These are phyloP conservation scores for Arthrinium puccinioides DNA, from an alignment of 2,329 filamentous ascomycete species.

Conservation along the genomic window DNA sequence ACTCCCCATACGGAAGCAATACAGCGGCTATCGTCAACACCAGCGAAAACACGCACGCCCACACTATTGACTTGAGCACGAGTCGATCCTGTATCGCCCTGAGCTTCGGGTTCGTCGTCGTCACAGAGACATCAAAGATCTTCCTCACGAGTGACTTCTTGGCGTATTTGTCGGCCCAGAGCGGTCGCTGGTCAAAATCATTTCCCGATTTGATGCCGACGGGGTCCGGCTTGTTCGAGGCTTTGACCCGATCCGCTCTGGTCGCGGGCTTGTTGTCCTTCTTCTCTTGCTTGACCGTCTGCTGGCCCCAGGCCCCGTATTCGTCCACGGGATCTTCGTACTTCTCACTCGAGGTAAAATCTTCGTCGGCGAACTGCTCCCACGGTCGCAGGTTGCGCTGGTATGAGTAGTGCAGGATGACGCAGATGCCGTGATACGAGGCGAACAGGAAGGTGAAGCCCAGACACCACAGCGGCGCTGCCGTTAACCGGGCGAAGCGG, in stretches of 20 bases:
- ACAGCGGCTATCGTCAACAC: slow-evolving; percentile 20
- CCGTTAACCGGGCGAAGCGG: slow-evolving; percentile 19
- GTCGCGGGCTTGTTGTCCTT: too few relatives aligned
- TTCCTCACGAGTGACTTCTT: slow-evolving; percentile 16
- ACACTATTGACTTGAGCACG: slow-evolving; percentile 24
- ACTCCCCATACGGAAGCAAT: too few relatives aligned
- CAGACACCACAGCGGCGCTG: slow-evolving; percentile 26
- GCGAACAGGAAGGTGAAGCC: slow-evolving; percentile 26
- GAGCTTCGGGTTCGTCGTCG: slow-evolving; percentile 23
- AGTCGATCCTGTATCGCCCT: slow-evolving; percentile 25
- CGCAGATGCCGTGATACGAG: slow-evolving; percentile 27
- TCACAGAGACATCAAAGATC: slow-evolving; percentile 21
- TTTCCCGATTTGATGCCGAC: too few relatives aligned
- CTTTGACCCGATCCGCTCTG: too few relatives aligned
- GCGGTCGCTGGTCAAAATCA: too few relatives aligned
- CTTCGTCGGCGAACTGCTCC: slow-evolving; percentile 22
- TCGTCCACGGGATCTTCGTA: too few relatives aligned
- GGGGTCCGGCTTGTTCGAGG: slow-evolving; percentile 18
- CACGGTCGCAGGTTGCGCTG: slow-evolving; percentile 29
- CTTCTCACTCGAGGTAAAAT: slow-evolving; percentile 6
- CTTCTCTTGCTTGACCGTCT: too few relatives aligned
- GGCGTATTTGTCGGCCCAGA: slow-evolving; percentile 21
- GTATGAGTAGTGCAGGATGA: slow-evolving; percentile 23
- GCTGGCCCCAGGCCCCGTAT: too few relatives aligned
- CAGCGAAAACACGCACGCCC: slow-evolving; percentile 23